Evolutionary conservation across 2,329 filamentous ascomycete genomes (phyloP).

Genomic region (Alternaria triticina): DNA sequence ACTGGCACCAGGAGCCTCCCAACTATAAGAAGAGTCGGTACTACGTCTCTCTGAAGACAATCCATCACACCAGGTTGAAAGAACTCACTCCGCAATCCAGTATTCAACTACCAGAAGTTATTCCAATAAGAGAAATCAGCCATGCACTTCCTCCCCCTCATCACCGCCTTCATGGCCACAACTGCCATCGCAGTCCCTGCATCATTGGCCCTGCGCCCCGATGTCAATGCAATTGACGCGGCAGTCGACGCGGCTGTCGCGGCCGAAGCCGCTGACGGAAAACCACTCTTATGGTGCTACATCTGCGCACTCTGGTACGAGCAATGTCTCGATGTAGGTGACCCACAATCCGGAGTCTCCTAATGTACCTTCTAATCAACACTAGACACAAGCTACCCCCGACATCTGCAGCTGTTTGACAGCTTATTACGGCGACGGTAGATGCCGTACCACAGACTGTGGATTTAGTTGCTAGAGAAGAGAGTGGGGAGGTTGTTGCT

Average conservation of each 20-base stretch:
- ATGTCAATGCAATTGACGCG: not conserved
- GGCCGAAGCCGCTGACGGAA: not conserved
- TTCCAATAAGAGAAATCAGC: fast-evolving
- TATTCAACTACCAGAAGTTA: fast-evolving
- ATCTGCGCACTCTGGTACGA: not conserved
- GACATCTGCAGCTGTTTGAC: not conserved
- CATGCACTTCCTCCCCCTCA: not conserved
- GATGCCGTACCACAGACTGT: not conserved
- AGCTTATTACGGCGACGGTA: not conserved
- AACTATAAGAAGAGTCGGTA: not conserved
- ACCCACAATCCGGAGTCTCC: not conserved
- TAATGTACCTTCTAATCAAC: not conserved
- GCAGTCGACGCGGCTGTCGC: not conserved
- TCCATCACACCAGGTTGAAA: not conserved
- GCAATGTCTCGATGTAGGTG: not conserved
- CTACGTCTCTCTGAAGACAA: not conserved
- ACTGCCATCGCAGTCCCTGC: not conserved
- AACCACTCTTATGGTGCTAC: not conserved
- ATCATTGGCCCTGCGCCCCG: not conserved
- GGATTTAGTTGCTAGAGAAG: not conserved
- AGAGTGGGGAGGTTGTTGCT: not conserved
- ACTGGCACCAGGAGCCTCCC: not conserved
- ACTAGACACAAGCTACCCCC: not conserved
- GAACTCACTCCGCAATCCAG: too few species aligned
- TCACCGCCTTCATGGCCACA: not conserved